Conservation (phyloP, 208 protist species). For the Ichthyophonus hoferi region DNA sequence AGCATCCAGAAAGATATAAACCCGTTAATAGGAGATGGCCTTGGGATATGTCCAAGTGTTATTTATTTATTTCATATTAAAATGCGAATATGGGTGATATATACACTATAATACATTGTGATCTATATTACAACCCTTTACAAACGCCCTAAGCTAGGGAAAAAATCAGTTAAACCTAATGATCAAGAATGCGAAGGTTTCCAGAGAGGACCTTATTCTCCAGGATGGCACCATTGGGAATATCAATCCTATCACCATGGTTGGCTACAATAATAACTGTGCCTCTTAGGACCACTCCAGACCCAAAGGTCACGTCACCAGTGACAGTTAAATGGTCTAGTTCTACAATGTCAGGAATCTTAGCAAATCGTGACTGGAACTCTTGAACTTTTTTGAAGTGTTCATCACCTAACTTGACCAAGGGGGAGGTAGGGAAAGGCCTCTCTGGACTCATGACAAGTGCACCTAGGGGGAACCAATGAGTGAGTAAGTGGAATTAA, state of each 20-base stretch:
- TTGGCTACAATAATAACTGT: slow-evolving; percentile 69
- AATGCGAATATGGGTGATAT: not conserved
- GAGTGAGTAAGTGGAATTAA: too few species aligned
- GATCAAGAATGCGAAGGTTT: slow-evolving; percentile 62
- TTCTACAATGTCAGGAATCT: slow-evolving; percentile 56
- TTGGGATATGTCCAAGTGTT: not conserved
- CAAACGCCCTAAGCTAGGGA: not conserved
- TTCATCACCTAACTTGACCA: slow-evolving; percentile 64
- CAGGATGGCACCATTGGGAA: slow-evolving; percentile 57
- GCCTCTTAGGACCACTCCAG: slow-evolving; percentile 58
- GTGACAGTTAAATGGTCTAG: slow-evolving; percentile 66
- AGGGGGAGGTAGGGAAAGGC: slow-evolving; percentile 50
- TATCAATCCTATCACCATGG: slow-evolving; percentile 62
- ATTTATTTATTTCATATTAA: not conserved
- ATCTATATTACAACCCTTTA: not conserved
- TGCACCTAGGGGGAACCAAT: too few species aligned
- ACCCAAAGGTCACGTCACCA: slow-evolving; percentile 70
- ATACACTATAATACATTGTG: not conserved
- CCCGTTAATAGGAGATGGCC: not conserved
- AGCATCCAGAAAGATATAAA: not conserved
- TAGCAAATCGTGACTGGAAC: slow-evolving; percentile 30
- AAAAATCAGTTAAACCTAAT: slow-evolving; percentile 38
- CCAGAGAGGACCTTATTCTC: slow-evolving; percentile 68
- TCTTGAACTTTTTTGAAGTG: slow-evolving; percentile 63
- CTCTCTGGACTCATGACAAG: slow-evolving; percentile 51